These are phyloP conservation scores for Fagus sylvatica DNA, from an alignment of 306 rosid species.

Conservation along the genomic window DNA sequence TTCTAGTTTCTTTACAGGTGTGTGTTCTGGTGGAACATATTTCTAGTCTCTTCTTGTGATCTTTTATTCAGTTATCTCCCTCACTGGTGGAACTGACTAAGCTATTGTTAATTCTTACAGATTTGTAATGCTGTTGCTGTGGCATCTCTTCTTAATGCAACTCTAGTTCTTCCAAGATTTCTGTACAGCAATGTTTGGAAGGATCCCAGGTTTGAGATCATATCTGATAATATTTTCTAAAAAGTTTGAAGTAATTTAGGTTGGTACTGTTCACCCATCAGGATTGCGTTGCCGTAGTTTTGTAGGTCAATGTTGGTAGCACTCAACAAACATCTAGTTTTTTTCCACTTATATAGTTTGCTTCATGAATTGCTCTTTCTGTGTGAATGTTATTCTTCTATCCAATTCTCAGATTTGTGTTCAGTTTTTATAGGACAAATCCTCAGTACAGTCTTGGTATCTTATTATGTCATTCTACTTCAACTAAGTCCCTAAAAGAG, in stretches of 20 bases:
- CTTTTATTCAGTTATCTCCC: slow-evolving; percentile 16
- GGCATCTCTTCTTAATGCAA: slow-evolving; percentile 88
- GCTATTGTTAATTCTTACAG: slow-evolving; percentile 52
- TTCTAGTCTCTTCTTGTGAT: slow-evolving; percentile 7
- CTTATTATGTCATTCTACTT: background rate
- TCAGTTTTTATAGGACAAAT: background rate
- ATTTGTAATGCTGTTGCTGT: slow-evolving; percentile 93
- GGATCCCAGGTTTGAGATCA: slow-evolving; percentile 76
- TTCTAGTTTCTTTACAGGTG: background rate
- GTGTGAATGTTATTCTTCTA: background rate
- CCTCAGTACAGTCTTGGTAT: background rate
- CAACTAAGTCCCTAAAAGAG: background rate
- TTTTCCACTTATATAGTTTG: background rate
- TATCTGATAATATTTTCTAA: background rate
- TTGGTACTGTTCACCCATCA: background rate
- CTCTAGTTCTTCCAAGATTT: slow-evolving; percentile 77
- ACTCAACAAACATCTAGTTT: background rate
- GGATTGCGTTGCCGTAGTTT: background rate
- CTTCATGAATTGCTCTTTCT: background rate
- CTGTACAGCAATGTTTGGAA: slow-evolving; percentile 97
- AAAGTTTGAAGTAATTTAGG: background rate
- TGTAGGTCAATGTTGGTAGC: background rate
- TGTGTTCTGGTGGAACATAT: background rate
- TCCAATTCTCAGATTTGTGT: background rate
- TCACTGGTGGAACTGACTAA: slow-evolving; percentile 40